These are phyloP conservation scores for Sextonia rubra DNA, from an alignment of 164 flowering plant species.

Conservation along the genomic window DNA sequence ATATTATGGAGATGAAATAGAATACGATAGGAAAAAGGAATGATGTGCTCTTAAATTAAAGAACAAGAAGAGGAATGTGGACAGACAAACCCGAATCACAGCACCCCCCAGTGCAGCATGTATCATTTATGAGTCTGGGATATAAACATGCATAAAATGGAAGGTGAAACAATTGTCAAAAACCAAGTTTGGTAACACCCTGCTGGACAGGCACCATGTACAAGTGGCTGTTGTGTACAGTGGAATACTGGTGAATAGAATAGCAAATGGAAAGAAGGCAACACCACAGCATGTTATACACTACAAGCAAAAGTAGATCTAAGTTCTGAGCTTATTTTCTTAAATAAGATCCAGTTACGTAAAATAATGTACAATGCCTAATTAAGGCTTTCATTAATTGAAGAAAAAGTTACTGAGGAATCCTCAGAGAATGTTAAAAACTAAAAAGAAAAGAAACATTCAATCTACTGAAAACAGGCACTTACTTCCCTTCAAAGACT, in stretches of 20 bases:
- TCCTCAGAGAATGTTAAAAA: neutral
- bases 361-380: neutral
- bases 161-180: neutral
- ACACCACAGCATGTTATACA: neutral
- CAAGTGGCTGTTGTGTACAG: neutral
- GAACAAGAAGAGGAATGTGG: neutral
- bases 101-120: neutral
- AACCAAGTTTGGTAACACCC: neutral
- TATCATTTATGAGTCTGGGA: neutral
- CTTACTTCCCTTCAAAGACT: constrained; percentile 91
- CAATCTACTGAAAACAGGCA: constrained; percentile 4
- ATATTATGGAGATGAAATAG: neutral
- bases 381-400: neutral
- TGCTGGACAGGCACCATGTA: neutral
- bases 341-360: neutral
- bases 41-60: neutral
- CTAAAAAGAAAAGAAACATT: neutral
- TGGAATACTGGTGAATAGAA: neutral
- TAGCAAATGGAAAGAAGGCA: neutral
- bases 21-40: neutral
- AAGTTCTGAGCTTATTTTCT: neutral
- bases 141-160: neutral
- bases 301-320: neutral
- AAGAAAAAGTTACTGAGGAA: neutral
- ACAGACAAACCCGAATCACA: neutral